Evolutionary conservation across 495 filamentous ascomycete genomes (phyloP).

Genomic region (Penicillium fimorum): DNA sequence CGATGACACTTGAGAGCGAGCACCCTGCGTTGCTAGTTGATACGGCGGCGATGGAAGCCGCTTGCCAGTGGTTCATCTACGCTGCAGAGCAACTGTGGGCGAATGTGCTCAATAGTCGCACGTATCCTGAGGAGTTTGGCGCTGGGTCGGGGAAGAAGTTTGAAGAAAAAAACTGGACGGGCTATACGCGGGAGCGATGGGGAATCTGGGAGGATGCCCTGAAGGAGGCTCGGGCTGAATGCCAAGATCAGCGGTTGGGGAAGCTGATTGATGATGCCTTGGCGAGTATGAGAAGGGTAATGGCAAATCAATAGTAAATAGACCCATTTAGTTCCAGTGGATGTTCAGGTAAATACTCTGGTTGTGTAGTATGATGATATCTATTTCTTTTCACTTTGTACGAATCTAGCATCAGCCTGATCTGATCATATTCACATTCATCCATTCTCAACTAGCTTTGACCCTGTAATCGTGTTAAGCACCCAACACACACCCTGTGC

Average conservation of each 20-base stretch:
- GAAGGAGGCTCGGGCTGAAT: neutral
- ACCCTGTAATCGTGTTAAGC: no score
- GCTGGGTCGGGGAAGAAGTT: neutral
- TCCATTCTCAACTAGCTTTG: no score
- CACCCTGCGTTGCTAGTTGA: neutral
- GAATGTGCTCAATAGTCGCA: slow-evolving; percentile 2
- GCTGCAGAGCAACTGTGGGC: neutral
- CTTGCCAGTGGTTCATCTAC: slow-evolving; percentile 10
- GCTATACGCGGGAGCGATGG: slow-evolving; percentile 5
- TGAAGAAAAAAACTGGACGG: neutral
- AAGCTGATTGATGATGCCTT: slow-evolving; percentile 4
- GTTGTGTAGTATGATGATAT: neutral
- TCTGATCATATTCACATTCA: no score
- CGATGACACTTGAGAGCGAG: slow-evolving; percentile 3
- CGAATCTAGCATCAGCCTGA: no score
- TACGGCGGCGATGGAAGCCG: slow-evolving; percentile 6
- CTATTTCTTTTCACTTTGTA: neutral
- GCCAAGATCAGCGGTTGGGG: neutral
- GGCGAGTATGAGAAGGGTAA: neutral
- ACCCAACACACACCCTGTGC: no score
- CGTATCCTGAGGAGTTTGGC: neutral
- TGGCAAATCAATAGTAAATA: neutral
- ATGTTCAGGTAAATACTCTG: neutral
- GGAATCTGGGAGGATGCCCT: neutral
- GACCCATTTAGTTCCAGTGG: neutral